Percentiles rank a stretch among this genome's conserved stretches.
phyloP scores from a whole-genome alignment of 2,329 filamentous ascomycete genomes.

The Pseudopyricularia javanii region DNA sequence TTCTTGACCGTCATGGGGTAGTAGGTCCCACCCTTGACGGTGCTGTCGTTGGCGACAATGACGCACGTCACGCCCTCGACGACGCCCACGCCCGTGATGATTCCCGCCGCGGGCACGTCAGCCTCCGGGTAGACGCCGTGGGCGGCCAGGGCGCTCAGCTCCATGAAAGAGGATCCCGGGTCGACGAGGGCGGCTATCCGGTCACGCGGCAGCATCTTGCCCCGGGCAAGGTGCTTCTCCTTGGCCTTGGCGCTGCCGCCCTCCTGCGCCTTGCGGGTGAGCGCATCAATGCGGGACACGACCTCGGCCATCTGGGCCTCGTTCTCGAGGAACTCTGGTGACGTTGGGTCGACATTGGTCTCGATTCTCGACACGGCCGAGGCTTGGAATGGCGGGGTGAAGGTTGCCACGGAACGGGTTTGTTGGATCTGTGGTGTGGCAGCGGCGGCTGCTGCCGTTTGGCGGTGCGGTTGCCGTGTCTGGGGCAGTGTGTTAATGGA shows the following conservation, averaged over 20 bases:
- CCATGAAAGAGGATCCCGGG: slow-evolving; percentile 78
- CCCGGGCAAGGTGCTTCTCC: slow-evolving; percentile 74
- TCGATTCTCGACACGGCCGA: slow-evolving; percentile 64
- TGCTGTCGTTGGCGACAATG: slow-evolving; percentile 91
- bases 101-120: slow-evolving; percentile 78
- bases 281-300: slow-evolving; percentile 51
- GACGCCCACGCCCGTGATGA: slow-evolving; percentile 83
- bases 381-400: slow-evolving; percentile 72
- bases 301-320: slow-evolving; percentile 63
- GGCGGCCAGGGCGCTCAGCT: slow-evolving; percentile 85
- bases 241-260: slow-evolving; percentile 74
- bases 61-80: slow-evolving; percentile 87
- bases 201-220: slow-evolving; percentile 91
- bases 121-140: slow-evolving; percentile 77
- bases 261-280: slow-evolving; percentile 60
- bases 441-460: slow-evolving; percentile 2
- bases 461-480: slow-evolving; percentile 40
- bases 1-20: slow-evolving; percentile 97
- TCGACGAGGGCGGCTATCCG: slow-evolving; percentile 80
- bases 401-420: slow-evolving; percentile 47
- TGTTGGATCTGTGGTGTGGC: slow-evolving; percentile 5
- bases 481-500: slow-evolving; percentile 39
- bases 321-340: slow-evolving; percentile 73
- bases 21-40: slow-evolving; percentile 94
- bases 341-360: slow-evolving; percentile 63